Percentiles rank a stretch among this genome's conserved stretches.
Evolutionary conservation across 2,329 filamentous ascomycete species (phyloP).

Genomic region (Cladosporium sphaerospermum): DNA sequence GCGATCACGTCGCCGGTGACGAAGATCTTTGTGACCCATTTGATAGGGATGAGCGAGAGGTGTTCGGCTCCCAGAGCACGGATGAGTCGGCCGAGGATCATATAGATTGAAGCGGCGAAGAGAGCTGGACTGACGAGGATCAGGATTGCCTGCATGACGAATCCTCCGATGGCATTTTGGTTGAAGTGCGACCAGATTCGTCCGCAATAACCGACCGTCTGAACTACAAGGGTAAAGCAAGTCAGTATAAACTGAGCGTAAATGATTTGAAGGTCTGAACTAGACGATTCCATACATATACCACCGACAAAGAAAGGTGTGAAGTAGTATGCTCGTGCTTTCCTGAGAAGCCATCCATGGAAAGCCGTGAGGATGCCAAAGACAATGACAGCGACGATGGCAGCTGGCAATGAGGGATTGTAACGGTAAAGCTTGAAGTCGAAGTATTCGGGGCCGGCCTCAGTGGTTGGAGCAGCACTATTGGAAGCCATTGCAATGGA

Average conservation of each 20-base stretch:
- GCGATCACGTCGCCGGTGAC: slow-evolving; percentile 49
- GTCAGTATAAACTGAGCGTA: background rate
- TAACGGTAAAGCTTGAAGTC: slow-evolving; percentile 28
- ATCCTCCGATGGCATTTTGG: slow-evolving; percentile 30
- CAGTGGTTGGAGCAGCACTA: too few relatives aligned
- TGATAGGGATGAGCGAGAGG: slow-evolving; percentile 37
- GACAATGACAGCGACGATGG: slow-evolving; percentile 41
- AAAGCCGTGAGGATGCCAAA: slow-evolving; percentile 38
- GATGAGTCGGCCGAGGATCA: slow-evolving; percentile 44
- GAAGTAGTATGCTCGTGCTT: slow-evolving; percentile 45
- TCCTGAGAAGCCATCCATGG: slow-evolving; percentile 39
- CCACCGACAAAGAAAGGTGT: slow-evolving; percentile 42
- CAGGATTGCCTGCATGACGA: slow-evolving; percentile 37
- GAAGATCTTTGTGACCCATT: slow-evolving; percentile 49
- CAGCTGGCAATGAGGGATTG: slow-evolving; percentile 41
- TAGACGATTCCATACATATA: slow-evolving; percentile 31
- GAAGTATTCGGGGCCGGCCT: background rate
- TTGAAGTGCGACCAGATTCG: slow-evolving; percentile 26
- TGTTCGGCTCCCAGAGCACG: slow-evolving; percentile 36
- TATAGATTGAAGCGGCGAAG: slow-evolving; percentile 48
- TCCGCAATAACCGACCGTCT: slow-evolving; percentile 39
- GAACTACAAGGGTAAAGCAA: slow-evolving; percentile 25
- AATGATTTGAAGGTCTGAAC: slow-evolving; percentile 20
- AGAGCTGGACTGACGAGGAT: slow-evolving; percentile 44
- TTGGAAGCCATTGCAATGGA: too few relatives aligned